Base-by-base conservation (phyloP, 768 basidiomycete species). In the Leccinum aurantiacum region DNA sequence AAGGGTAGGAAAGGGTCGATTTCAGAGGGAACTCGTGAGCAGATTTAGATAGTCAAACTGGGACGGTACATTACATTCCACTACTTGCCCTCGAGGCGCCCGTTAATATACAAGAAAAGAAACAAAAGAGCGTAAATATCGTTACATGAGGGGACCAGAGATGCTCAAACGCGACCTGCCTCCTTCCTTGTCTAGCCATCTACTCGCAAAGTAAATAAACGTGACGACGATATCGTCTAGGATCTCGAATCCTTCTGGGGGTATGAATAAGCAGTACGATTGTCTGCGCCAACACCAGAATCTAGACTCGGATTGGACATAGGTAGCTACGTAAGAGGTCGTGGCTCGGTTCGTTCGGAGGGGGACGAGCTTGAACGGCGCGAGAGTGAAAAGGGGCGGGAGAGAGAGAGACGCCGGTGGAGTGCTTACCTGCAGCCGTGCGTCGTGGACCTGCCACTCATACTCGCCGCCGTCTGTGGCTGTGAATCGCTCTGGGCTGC, bases 201-300 rank as follows among this genome's bases (percentile, higher is more conserved):
- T 71, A 22, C 60, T 46, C 53, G 70, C 73, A n/a, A 75, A 74
- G 49, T 74, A 77, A 19, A 77, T 60, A 31, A 77, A 76, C 0
- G 76, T 76, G 56, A 75, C 72, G 33, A 76, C 25, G 37, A 76
- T 75, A 37, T 76, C 76, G 53, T 77, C 75, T 13, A 76, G 58
- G 41, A 76, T 75, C 31, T 52, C 61, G 10, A 57, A 46, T 6
- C 74, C 75, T 29, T 69, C 70, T 8, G 72, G 72, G 11, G 69
- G 60, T 22, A 77, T 41, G 33, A 66, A 65, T 6, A 76, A 61
- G 10, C 70, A 65, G 3, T 69, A 66, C 4, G 62, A 58, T 15
- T 57, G 37, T 56, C 58, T 69, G 6, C 66, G 66, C 5, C 54
- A 38, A 9, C 64, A 25, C 22, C 63, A 61, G 10, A 58, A 60